phyloP scores from a whole-genome alignment of 345 rosid genomes.

The Gossypium mustelinum region DNA sequence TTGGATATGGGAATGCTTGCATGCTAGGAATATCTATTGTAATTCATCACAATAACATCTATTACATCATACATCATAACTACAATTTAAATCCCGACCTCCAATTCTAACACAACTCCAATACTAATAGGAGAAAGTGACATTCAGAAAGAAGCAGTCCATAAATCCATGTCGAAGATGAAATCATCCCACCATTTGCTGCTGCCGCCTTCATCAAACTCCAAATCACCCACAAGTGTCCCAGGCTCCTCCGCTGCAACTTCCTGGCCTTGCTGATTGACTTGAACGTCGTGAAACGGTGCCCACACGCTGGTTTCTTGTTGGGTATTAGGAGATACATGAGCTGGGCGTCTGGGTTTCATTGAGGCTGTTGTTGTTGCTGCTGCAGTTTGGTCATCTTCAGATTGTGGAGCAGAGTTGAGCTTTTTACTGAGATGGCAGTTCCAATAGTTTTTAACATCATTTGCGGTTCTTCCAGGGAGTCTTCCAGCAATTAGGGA shows the following conservation, averaged over 20 bases:
- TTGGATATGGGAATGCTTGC: no score
- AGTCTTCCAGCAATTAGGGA: conserved; percentile 19
- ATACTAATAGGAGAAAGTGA: neutral
- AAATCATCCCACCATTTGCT: conserved; percentile 21
- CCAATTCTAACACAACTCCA: neutral
- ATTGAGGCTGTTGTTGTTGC: neutral
- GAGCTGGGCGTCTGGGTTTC: neutral
- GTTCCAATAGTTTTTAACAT: conserved; percentile 25
- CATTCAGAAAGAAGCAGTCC: conserved; percentile 9
- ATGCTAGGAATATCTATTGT: no score
- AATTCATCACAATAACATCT: no score
- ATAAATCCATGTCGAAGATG: conserved; percentile 9
- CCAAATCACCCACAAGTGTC: neutral
- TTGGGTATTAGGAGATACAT: neutral
- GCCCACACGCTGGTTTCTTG: neutral
- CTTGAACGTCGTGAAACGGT: neutral
- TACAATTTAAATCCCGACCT: no score
- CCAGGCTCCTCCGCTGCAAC: neutral
- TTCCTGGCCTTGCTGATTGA: neutral
- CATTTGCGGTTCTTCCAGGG: conserved; percentile 20
- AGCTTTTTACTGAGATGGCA: conserved; percentile 17
- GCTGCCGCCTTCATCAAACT: conserved; percentile 6
- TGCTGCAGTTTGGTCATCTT: neutral
- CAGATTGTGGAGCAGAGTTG: neutral
- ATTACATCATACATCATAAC: no score